Conservation (phyloP, 2,329 filamentous ascomycete species). For the Alternaria atra region DNA sequence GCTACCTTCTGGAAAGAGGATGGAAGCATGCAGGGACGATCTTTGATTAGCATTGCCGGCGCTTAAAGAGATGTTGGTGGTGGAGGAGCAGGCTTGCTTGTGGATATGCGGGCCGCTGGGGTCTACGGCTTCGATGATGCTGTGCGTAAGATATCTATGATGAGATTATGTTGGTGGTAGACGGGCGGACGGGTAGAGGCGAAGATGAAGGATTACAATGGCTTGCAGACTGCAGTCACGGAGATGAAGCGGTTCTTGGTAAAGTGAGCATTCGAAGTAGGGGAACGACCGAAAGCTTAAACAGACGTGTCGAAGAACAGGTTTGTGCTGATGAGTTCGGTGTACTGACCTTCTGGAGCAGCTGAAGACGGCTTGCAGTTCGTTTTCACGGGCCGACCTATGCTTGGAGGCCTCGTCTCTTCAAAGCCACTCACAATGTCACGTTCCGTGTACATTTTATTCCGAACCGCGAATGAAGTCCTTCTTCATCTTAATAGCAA, state of each 20-base stretch:
- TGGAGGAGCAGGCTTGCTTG: slow-evolving; percentile 4
- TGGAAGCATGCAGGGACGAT: neutral
- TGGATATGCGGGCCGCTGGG: slow-evolving; percentile 5
- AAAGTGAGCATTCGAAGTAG: slow-evolving; percentile 1
- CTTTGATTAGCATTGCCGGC: neutral
- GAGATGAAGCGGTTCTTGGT: slow-evolving; percentile 13
- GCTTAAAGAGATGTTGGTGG: slow-evolving; percentile 2
- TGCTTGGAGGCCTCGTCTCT: neutral
- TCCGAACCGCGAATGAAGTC: neutral
- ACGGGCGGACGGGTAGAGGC: slow-evolving; percentile 11
- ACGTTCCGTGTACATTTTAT: neutral
- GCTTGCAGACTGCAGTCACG: slow-evolving; percentile 15
- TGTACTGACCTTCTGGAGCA: neutral
- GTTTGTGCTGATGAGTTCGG: neutral
- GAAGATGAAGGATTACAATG: slow-evolving; percentile 8
- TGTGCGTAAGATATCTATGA: neutral
- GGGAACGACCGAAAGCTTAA: slow-evolving; percentile 9
- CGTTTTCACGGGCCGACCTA: neutral
- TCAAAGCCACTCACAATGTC: neutral
- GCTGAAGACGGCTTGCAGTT: neutral
- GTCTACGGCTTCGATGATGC: neutral
- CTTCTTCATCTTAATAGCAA: neutral
- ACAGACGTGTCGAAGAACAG: neutral
- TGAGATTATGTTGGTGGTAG: slow-evolving; percentile 4
- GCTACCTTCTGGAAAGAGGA: slow-evolving; percentile 2